A percentile compares a stretch with the other conserved stretches of the same genome.
These are phyloP conservation scores for Diospyros lotus DNA, from an alignment of 148 eudicot genomes.

Conservation along the genomic window DNA sequence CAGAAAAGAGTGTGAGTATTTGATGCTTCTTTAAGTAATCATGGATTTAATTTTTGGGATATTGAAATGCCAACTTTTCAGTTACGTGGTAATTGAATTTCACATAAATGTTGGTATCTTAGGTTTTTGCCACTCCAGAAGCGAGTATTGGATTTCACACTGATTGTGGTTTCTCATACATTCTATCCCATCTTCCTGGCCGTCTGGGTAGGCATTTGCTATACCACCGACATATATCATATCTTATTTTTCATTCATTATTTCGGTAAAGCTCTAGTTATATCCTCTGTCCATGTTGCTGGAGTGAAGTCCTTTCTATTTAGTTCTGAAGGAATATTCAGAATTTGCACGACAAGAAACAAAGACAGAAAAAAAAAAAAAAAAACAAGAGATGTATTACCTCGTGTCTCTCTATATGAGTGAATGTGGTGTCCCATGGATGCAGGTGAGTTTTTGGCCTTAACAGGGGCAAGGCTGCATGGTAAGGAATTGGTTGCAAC, in stretches of 20 bases:
- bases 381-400: not conserved
- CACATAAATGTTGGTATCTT: not conserved
- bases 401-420: slow-evolving; percentile 5
- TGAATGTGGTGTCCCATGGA: slow-evolving; percentile 1
- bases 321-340: not conserved
- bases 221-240: not conserved
- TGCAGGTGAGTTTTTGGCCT: slow-evolving; percentile 89
- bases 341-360: not conserved
- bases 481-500: slow-evolving; percentile 79
- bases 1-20: slow-evolving; percentile 78
- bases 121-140: slow-evolving; percentile 96
- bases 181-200: slow-evolving; percentile 85
- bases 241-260: slow-evolving; percentile 7
- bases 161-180: slow-evolving; percentile 87
- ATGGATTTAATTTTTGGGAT: not conserved
- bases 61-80: not conserved
- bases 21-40: not conserved
- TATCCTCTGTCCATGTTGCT: not conserved
- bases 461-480: slow-evolving; percentile 82
- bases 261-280: not conserved
- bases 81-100: not conserved
- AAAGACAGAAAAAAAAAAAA: not conserved
- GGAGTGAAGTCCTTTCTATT: not conserved
- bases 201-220: slow-evolving; percentile 53
- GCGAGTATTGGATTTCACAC: slow-evolving; percentile 91